Percentiles rank a stretch among this genome's conserved stretches.
Evolutionary conservation across 2,329 filamentous ascomycete species (phyloP).

Genomic region (Fusarium sp.): DNA sequence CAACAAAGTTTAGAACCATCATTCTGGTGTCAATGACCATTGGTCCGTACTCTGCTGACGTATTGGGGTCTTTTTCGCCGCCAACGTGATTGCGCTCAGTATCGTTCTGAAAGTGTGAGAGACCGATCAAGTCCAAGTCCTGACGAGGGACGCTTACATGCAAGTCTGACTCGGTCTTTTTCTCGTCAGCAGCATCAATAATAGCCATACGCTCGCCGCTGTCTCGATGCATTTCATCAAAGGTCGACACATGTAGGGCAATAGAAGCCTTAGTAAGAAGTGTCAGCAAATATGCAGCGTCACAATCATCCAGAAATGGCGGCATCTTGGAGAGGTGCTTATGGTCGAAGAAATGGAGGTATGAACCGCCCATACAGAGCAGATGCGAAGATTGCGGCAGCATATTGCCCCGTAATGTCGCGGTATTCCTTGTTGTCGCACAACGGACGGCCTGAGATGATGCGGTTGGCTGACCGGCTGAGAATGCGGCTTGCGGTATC

Average conservation of each 20-base stretch:
- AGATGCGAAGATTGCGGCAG: conserved; percentile 27
- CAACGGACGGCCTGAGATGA: conserved; percentile 28
- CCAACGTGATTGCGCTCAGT: conserved; percentile 25
- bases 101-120: conserved; percentile 17
- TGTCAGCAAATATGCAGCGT: background rate
- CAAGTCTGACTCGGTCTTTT: conserved; percentile 11
- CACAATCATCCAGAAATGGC: fast-evolving
- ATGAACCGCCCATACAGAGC: conserved; percentile 26
- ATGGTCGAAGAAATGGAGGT: conserved; percentile 29
- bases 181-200: conserved; percentile 20
- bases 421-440: conserved; percentile 27
- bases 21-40: conserved; percentile 28
- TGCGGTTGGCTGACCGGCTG: conserved; percentile 29
- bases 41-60: conserved; percentile 19
- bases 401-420: conserved; percentile 25
- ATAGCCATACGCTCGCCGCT: conserved; percentile 21
- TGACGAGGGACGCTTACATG: background rate
- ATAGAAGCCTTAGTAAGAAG: conserved; percentile 2
- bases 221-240: conserved; percentile 27
- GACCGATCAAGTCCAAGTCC: no score
- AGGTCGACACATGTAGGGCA: conserved; percentile 26
- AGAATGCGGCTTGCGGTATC: conserved; percentile 24
- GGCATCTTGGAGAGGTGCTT: background rate
- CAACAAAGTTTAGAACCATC: conserved; percentile 33
- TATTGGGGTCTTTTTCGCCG: conserved; percentile 21